phyloP scores from a whole-genome alignment of 2,329 filamentous ascomycete species.

The Zasmidium angulare region DNA sequence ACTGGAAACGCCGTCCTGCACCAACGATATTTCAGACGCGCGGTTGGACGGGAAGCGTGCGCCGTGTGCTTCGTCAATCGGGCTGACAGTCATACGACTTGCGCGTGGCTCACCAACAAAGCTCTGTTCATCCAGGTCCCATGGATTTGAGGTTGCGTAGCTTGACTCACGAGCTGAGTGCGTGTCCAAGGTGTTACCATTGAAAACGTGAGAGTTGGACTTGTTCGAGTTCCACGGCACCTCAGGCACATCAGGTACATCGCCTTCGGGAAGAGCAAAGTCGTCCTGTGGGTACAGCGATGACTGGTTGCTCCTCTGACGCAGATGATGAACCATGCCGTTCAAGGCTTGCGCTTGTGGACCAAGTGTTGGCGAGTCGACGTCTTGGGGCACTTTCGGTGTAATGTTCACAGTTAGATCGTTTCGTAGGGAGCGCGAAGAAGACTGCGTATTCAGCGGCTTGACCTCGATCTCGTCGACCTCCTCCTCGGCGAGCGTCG shows the following conservation, averaged over 20 bases:
- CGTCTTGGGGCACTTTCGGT: constrained; percentile 14
- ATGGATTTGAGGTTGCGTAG: constrained; percentile 55
- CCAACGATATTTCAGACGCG: constrained; percentile 20
- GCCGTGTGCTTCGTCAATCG: constrained; percentile 14
- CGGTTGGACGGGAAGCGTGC: constrained; percentile 13
- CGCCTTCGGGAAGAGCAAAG: constrained; percentile 45
- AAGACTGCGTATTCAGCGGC: constrained; percentile 13
- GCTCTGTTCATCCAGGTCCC: constrained; percentile 51
- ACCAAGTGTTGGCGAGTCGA: constrained; percentile 79
- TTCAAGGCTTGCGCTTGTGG: constrained; percentile 55
- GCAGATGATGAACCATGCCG: constrained; percentile 64
- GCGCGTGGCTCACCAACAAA: constrained; percentile 1
- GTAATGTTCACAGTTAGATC: constrained; percentile 12
- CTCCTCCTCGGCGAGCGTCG: constrained; percentile 31
- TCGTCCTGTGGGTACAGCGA: constrained; percentile 61
- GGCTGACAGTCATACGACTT: constrained; percentile 16
- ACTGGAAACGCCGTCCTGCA: constrained; percentile 9
- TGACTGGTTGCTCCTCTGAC: constrained; percentile 77
- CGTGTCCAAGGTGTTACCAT: constrained; percentile 7
- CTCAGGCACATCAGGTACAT: constrained; percentile 25
- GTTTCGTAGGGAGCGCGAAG: constrained; percentile 18
- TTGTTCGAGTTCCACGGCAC: constrained; percentile 23
- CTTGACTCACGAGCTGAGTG: constrained; percentile 42
- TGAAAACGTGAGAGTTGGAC: constrained; percentile 16
- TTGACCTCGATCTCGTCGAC: constrained; percentile 28